Conservation (phyloP, 176 grass and related monocot species). For the Triticum timopheevii region DNA sequence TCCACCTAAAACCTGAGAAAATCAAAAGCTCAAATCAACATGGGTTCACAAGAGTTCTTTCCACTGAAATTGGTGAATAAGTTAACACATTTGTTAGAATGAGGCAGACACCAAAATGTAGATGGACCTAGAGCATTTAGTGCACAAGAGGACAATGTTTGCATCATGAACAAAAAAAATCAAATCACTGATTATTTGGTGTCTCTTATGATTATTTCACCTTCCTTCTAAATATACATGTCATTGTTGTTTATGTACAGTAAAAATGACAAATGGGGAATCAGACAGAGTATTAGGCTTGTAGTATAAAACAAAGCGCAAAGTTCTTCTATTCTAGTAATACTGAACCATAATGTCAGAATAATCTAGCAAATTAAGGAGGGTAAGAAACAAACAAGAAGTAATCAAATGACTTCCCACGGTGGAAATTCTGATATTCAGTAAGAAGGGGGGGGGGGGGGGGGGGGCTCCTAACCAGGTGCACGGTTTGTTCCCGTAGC, state of each 20-base stretch:
- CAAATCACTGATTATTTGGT: background rate
- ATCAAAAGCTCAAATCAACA: constrained; percentile 19
- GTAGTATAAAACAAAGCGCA: background rate
- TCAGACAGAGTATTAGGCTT: background rate
- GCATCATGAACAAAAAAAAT: background rate
- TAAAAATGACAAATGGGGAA: background rate
- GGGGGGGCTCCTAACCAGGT: background rate
- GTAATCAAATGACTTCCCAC: background rate
- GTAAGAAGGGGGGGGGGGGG: background rate
- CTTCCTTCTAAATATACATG: background rate
- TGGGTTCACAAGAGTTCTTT: background rate
- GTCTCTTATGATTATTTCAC: background rate
- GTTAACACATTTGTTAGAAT: background rate
- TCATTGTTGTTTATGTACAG: background rate
- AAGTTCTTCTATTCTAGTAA: background rate
- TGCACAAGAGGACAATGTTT: background rate
- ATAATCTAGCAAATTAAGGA: background rate
- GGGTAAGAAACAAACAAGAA: background rate
- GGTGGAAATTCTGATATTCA: background rate
- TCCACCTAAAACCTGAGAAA: constrained; percentile 73
- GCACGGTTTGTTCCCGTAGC: background rate
- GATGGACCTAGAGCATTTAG: background rate
- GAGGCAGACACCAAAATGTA: background rate
- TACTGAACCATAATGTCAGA: background rate
- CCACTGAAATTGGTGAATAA: background rate